phyloP scores from a whole-genome alignment of 1,139 yeast genomes.

The Blastobotrys proliferans region DNA sequence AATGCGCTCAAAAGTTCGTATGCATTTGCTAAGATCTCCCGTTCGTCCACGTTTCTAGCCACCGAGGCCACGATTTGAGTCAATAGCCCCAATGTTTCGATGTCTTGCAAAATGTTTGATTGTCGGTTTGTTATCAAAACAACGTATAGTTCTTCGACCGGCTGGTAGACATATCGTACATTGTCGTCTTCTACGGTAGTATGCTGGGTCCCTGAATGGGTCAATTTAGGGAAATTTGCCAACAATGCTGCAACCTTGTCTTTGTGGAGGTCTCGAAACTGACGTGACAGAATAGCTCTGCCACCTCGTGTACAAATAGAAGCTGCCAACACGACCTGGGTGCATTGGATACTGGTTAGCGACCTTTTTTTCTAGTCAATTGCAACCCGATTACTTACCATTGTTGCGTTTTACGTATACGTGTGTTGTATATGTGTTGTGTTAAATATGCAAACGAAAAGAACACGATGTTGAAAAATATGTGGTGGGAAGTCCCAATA shows the following conservation, averaged over 20 bases:
- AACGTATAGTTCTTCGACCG: constrained; percentile 89
- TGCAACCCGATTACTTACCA: too few species aligned
- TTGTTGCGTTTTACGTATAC: too few species aligned
- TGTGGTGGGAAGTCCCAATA: too few species aligned
- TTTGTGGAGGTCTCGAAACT: constrained; percentile 78
- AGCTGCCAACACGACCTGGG: constrained; percentile 79
- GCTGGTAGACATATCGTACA: constrained; percentile 92
- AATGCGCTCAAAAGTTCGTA: constrained; percentile 89
- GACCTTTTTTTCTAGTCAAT: too few species aligned
- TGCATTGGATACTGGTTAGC: too few species aligned
- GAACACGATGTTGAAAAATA: too few species aligned
- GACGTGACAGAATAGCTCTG: constrained; percentile 88
- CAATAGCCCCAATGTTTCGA: constrained; percentile 84
- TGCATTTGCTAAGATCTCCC: constrained; percentile 77
- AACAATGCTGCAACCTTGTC: constrained; percentile 84
- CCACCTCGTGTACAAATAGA: constrained; percentile 95
- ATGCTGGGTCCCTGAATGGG: constrained; percentile 74
- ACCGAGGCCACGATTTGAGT: constrained; percentile 75
- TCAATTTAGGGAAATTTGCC: constrained; percentile 80
- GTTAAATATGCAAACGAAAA: too few species aligned
- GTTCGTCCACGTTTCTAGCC: constrained; percentile 69
- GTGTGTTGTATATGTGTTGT: too few species aligned
- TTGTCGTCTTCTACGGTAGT: constrained; percentile 92
- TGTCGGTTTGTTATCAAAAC: constrained; percentile 87
- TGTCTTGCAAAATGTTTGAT: constrained; percentile 91